Evolutionary conservation across 2,329 filamentous ascomycete genomes (phyloP).

Genomic region (Fusarium sp.): DNA sequence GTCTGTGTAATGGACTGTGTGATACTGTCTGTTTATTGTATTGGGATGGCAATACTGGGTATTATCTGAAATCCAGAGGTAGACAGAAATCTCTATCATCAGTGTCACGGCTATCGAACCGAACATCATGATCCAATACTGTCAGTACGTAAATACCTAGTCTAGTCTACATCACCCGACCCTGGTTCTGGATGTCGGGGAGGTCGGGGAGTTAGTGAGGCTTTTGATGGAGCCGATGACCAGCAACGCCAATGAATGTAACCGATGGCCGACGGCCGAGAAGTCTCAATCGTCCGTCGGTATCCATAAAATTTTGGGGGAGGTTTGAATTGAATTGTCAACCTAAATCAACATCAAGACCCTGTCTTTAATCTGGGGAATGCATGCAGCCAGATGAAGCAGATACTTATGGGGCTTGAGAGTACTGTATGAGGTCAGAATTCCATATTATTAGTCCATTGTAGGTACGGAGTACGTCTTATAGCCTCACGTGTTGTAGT

Average conservation of each 20-base stretch:
- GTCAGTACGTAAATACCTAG: slow-evolving; percentile 22
- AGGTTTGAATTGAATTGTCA: neutral
- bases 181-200: slow-evolving; percentile 37
- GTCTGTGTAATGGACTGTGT: neutral
- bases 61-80: too few species aligned
- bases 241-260: slow-evolving; percentile 37
- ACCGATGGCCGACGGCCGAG: slow-evolving; percentile 39
- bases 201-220: slow-evolving; percentile 42
- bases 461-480: too few species aligned
- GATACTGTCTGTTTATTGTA: neutral
- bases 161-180: neutral
- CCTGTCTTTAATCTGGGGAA: slow-evolving; percentile 5
- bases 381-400: neutral
- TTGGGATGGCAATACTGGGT: neutral
- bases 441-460: neutral
- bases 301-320: slow-evolving; percentile 23
- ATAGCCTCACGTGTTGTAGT: slow-evolving; percentile 6
- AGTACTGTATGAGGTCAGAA: too few species aligned
- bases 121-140: neutral
- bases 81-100: too few species aligned
- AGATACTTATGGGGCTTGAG: neutral
- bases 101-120: slow-evolving; percentile 6
- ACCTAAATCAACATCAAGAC: slow-evolving; percentile 18
- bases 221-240: slow-evolving; percentile 22
- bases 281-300: neutral